These are phyloP conservation scores for Clonostachys sp. DNA, from an alignment of 2,329 filamentous ascomycete genomes.

Conservation along the genomic window DNA sequence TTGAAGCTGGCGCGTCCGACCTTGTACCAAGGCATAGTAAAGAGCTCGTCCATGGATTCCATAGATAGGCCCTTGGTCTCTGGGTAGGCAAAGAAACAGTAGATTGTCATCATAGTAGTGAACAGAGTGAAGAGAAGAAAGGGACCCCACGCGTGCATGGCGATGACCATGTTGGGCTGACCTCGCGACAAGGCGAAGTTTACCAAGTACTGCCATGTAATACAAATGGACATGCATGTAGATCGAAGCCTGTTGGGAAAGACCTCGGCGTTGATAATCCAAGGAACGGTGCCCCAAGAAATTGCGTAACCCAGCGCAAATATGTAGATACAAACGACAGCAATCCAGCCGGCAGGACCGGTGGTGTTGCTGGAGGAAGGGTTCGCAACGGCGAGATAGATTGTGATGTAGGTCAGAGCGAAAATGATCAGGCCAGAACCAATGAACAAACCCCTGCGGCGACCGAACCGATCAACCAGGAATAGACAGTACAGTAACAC, in stretches of 20 bases:
- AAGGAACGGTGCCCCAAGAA: slow-evolving; percentile 71
- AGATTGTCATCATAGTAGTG: too few relatives aligned
- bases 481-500: slow-evolving; percentile 63
- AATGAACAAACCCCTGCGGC: slow-evolving; percentile 56
- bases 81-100: slow-evolving; percentile 14
- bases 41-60: slow-evolving; percentile 47
- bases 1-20: not conserved
- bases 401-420: slow-evolving; percentile 67
- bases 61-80: slow-evolving; percentile 49
- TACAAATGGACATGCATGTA: slow-evolving; percentile 63
- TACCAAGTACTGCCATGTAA: slow-evolving; percentile 69
- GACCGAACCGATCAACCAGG: slow-evolving; percentile 64
- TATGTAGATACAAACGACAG: slow-evolving; percentile 67
- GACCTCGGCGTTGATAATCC: slow-evolving; percentile 68
- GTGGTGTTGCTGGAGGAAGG: slow-evolving; percentile 47
- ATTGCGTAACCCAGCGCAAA: slow-evolving; percentile 48
- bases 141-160: too few relatives aligned
- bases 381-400: slow-evolving; percentile 60
- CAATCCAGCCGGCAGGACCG: slow-evolving; percentile 63
- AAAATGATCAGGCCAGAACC: slow-evolving; percentile 57
- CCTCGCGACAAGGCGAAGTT: slow-evolving; percentile 67
- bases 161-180: slow-evolving; percentile 9
- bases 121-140: too few relatives aligned
- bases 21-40: slow-evolving; percentile 28
- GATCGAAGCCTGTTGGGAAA: slow-evolving; percentile 61